Base-by-base conservation (phyloP, 352 stramenopile species). In the Ophiocytium majus region DNA sequence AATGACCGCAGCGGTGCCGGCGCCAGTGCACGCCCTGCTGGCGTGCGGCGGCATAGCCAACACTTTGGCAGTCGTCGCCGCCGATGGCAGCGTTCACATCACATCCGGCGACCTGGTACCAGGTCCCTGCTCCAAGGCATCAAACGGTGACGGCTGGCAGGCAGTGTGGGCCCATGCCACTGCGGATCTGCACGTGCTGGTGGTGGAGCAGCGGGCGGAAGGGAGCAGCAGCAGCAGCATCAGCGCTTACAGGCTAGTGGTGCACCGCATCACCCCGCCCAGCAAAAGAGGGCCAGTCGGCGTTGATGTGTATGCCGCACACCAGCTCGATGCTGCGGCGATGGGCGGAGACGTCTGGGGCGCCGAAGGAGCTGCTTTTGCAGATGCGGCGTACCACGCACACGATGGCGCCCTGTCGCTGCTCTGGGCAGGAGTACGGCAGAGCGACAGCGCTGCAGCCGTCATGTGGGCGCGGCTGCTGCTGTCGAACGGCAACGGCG, bases 1-100 rank as follows among this genome's bases (percentile, higher is more conserved):
- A 19, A n/a, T 19, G 14, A 79, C 14, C 17, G 36, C 28, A 9
- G 19, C 23, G 10, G 34, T 9, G 0, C 36, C 43, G 10, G 71
- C 5, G 19, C 71, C 71, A 43, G 71, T 79, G 28, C 71, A 37
- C 28, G 10, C 28, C 1, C 10, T 79, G 71, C 71, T 37, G 31
- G 19, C 10, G 36, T n/a, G 36, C 76, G 76, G 37, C 23, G 76
- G 35, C 10, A 1, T 43, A 5, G 49, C 63, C 10, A n/a, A 82
- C 31, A 10, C 28, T 50, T n/a, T 49, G 76, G n/a, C 63, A 43
- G 43, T 66, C 19, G 76, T 82, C 76, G n/a, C 63, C 35, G 76
- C 64, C 28, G 49, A 82, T 50, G 76, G 63, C 71, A 43, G 37
- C 36, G 76, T 50, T 32, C 43, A 32, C n/a, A 1, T 82, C 5